Conservation (phyloP, 495 filamentous ascomycete species). For the Xylaria flabelliformis region DNA sequence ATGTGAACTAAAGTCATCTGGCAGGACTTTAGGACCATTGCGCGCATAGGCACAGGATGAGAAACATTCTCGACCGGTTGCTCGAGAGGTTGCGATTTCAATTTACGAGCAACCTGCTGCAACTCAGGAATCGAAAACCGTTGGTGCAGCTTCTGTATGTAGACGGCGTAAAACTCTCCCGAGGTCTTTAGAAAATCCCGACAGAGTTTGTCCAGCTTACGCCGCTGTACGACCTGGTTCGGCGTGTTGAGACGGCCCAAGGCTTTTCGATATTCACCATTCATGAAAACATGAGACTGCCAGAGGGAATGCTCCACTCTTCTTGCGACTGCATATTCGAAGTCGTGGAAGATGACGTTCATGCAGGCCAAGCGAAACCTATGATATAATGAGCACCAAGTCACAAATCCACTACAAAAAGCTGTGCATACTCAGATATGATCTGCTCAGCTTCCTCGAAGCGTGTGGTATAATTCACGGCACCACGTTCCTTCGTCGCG, state of each 20-base stretch:
- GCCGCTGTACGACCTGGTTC: slow-evolving; percentile 73
- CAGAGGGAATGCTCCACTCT: slow-evolving; percentile 76
- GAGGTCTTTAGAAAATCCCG: slow-evolving; percentile 82
- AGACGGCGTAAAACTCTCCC: slow-evolving; percentile 84
- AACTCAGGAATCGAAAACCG: slow-evolving; percentile 77
- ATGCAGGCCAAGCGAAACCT: slow-evolving; percentile 76
- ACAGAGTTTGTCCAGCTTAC: slow-evolving; percentile 82
- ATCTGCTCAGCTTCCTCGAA: slow-evolving; percentile 40
- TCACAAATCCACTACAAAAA: slow-evolving; percentile 18
- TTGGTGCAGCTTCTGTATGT: slow-evolving; percentile 77
- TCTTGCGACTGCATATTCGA: slow-evolving; percentile 67
- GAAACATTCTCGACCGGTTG: slow-evolving; percentile 47
- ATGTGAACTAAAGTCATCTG: slow-evolving; percentile 84
- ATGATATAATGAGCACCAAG: slow-evolving; percentile 35
- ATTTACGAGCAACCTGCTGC: slow-evolving; percentile 69
- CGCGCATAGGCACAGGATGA: slow-evolving; percentile 54
- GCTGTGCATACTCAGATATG: slow-evolving; percentile 40
- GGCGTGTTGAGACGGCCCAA: slow-evolving; percentile 50
- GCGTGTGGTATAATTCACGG: slow-evolving; percentile 35
- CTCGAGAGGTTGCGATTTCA: slow-evolving; percentile 61
- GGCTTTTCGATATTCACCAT: slow-evolving; percentile 73
- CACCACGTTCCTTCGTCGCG: slow-evolving; percentile 36
- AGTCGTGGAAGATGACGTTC: slow-evolving; percentile 73
- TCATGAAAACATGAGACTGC: slow-evolving; percentile 78
- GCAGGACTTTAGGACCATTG: slow-evolving; percentile 72